These are phyloP conservation scores for Boletus bicolor DNA, from an alignment of 768 basidiomycete genomes.

Conservation along the genomic window DNA sequence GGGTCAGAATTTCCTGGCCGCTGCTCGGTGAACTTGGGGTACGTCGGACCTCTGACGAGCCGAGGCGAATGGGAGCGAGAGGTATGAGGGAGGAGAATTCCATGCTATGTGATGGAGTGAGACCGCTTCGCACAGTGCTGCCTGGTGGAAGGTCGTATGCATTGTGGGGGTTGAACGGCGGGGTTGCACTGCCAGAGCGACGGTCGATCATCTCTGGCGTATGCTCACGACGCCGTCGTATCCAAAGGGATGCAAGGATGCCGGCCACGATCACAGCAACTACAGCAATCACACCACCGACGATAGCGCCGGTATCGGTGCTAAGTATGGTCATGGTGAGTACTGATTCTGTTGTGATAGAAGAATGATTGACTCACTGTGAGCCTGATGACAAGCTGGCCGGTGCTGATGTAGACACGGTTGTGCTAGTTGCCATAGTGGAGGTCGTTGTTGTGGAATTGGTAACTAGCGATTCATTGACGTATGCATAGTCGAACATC, in stretches of 20 bases:
- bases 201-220: conserved; percentile 6
- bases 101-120: background rate
- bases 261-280: conserved; percentile 7
- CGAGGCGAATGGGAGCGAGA: conserved; percentile 14
- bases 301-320: conserved; percentile 4
- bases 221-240: conserved; percentile 7
- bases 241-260: conserved; percentile 8
- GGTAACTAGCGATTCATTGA: conserved; percentile 19
- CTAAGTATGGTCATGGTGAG: conserved; percentile 3
- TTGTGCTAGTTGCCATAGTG: background rate
- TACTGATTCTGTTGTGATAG: background rate
- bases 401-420: background rate
- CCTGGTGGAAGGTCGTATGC: background rate
- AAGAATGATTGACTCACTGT: conserved; percentile 9
- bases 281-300: conserved; percentile 12
- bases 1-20: background rate
- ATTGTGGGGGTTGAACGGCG: background rate
- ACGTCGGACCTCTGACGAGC: background rate
- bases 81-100: background rate
- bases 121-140: background rate
- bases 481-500: conserved; percentile 26
- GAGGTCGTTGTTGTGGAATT: conserved; percentile 1
- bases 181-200: background rate
- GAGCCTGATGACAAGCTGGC: background rate
- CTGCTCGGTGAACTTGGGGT: background rate